A percentile compares a stretch with the other conserved stretches of the same genome.
phyloP scores from a whole-genome alignment of 139 green algal genomes.

The Closterium sp. region DNA sequence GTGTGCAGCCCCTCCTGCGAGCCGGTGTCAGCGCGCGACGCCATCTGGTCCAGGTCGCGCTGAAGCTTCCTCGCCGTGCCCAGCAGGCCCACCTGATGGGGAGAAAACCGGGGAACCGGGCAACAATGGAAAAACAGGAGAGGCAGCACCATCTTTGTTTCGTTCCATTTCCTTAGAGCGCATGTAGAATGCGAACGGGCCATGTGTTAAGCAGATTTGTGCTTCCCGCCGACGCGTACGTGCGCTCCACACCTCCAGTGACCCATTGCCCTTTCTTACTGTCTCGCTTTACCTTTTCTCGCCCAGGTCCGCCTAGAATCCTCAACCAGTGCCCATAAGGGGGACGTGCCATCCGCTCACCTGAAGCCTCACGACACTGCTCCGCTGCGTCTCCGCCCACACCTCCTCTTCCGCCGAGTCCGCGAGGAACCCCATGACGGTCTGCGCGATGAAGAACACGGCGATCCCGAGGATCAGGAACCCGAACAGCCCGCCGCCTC shows the following conservation, averaged over 20 bases:
- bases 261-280: no score
- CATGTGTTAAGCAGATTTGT: no score
- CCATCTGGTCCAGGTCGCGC: constrained; percentile 81
- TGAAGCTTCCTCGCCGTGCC: constrained; percentile 80
- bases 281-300: no score
- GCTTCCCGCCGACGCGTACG: no score
- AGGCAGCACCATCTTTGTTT: not conserved
- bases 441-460: constrained; percentile 11
- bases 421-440: not conserved
- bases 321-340: no score
- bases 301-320: no score
- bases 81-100: constrained; percentile 77
- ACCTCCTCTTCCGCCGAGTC: constrained; percentile 2
- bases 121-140: not conserved
- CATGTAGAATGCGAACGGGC: no score
- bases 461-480: constrained; percentile 17
- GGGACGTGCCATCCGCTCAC: no score
- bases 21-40: constrained; percentile 76
- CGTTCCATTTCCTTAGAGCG: no score
- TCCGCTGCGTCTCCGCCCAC: not conserved
- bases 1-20: constrained; percentile 67
- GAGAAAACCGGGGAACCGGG: not conserved
- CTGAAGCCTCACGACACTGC: constrained; percentile 31
- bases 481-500: not conserved
- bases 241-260: no score